Percentiles rank a stretch among this genome's conserved stretches.
These are phyloP conservation scores for Solanum habrochaites DNA, from an alignment of 257 asterid species.

Conservation along the genomic window DNA sequence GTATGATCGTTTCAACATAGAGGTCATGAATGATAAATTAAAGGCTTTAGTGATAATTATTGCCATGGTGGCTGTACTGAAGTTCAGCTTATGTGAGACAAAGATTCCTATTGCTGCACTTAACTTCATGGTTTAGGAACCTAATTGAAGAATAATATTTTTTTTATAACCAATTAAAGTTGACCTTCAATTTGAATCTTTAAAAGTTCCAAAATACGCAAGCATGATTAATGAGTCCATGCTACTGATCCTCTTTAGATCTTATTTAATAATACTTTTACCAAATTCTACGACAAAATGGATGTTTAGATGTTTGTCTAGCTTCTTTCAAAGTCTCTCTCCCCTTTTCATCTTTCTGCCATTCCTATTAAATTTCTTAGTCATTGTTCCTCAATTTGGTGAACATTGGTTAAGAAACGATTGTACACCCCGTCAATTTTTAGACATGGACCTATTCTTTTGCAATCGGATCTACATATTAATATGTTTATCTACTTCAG, in stretches of 20 bases:
- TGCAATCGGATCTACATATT: background rate
- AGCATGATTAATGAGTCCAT: background rate
- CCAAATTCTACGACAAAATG: background rate
- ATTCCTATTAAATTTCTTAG: too few species aligned
- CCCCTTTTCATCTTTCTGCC: too few species aligned
- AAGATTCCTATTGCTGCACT: background rate
- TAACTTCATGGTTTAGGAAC: background rate
- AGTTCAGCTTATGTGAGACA: background rate
- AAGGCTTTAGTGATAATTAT: background rate
- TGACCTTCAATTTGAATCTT: background rate
- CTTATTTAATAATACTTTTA: background rate
- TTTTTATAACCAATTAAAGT: background rate
- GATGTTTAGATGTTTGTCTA: background rate
- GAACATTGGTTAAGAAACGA: background rate
- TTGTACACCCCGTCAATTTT: background rate
- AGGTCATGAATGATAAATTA: too few species aligned
- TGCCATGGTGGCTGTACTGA: background rate
- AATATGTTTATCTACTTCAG: background rate
- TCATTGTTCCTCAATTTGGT: too few species aligned
- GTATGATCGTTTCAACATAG: too few species aligned
- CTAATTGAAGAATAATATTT: background rate
- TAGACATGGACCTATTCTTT: background rate
- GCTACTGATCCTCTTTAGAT: background rate
- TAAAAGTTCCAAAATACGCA: background rate
- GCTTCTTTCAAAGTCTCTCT: too few species aligned